These are phyloP conservation scores for Dothiorella sarmentorum DNA, from an alignment of 2,329 filamentous ascomycete species.

Conservation along the genomic window DNA sequence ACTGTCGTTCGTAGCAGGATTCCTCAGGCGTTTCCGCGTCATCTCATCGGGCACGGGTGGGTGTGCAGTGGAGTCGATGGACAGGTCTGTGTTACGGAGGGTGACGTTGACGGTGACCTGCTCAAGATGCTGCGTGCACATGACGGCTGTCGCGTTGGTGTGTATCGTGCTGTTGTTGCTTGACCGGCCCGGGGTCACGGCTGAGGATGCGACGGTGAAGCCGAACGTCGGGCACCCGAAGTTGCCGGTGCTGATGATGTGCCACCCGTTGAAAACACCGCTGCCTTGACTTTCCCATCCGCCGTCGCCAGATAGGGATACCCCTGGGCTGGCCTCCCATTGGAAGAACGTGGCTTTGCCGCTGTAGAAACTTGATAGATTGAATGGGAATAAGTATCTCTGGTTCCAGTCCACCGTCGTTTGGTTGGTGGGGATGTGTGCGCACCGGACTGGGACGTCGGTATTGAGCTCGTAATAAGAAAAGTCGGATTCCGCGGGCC, in stretches of 20 bases:
- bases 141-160: neutral
- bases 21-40: neutral
- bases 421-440: neutral
- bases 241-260: neutral
- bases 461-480: neutral
- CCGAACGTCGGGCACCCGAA: neutral
- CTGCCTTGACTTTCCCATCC: neutral
- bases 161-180: neutral
- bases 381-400: neutral
- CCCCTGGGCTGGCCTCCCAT: neutral
- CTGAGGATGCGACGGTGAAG: neutral
- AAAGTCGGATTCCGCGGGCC: neutral
- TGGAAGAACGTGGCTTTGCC: neutral
- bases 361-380: neutral
- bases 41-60: neutral
- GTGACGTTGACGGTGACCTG: neutral
- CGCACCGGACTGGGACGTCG: neutral
- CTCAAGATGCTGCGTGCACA: neutral
- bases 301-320: neutral
- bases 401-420: neutral
- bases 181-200: neutral
- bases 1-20: neutral
- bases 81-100: neutral
- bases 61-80: neutral
- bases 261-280: neutral